A percentile compares a stretch with the other conserved stretches of the same genome.
These are phyloP conservation scores for Rhizophora apiculata DNA, from an alignment of 345 rosid genomes.

Conservation along the genomic window DNA sequence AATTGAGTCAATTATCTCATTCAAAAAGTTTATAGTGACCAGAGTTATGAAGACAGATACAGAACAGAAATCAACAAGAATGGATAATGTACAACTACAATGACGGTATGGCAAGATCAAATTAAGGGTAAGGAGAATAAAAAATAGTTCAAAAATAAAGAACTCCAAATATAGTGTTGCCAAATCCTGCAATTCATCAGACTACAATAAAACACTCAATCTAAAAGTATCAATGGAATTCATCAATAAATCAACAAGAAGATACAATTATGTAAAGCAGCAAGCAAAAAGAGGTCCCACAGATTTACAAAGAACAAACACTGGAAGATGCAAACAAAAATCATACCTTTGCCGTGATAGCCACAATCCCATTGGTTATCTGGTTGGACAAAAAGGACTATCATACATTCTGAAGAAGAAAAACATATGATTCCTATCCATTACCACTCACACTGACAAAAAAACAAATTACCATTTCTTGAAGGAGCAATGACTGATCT, in stretches of 20 bases:
- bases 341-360: slow-evolving; percentile 79
- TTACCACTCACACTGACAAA: slow-evolving; percentile 12
- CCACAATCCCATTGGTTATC: slow-evolving; percentile 67
- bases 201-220: not conserved
- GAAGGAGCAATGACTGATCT: slow-evolving; percentile 92
- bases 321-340: not conserved
- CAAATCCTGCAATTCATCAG: not conserved
- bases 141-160: too few species aligned
- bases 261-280: not conserved
- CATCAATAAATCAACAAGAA: not conserved
- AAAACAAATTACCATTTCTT: slow-evolving; percentile 70
- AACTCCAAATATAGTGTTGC: not conserved
- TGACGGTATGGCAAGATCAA: too few species aligned
- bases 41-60: too few species aligned
- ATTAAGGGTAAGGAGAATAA: too few species aligned
- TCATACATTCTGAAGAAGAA: slow-evolving; percentile 15
- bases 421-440: slow-evolving; percentile 5
- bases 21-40: too few species aligned
- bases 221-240: not conserved
- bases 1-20: not conserved
- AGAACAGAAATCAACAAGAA: too few species aligned
- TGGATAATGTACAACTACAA: too few species aligned
- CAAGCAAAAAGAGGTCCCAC: not conserved
- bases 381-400: slow-evolving; percentile 28
- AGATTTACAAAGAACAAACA: not conserved